Evolutionary conservation across 768 basidiomycete genomes (phyloP), one percentile per base, ranked within the genome.

Genomic region (Lactarius tabidus): DNA sequence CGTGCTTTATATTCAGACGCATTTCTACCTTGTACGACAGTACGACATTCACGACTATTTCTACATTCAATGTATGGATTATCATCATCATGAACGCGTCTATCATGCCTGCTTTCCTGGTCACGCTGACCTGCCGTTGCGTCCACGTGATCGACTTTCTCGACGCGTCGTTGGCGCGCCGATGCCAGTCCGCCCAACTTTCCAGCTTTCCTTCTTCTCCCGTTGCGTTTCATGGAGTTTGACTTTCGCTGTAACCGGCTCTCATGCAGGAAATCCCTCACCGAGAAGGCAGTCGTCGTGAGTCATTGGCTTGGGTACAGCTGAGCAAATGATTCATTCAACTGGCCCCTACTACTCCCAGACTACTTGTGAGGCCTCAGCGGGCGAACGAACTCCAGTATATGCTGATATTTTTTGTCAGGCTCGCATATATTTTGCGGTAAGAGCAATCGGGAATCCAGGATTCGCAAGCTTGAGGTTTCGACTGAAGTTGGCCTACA

Each of bases 341-440:
- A 48, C 33, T n/a, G 74, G 71, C 73, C 54, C 48, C 71, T 69
- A 60, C 15, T 43, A 60, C 15, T 43, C 17, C 18, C 59, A 85
- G 84, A 85, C 84, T n/a, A 84, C 84, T 45, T 85, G 84, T 85
- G 68, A 71, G 82, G 60, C 29, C 43, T 53, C 10, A 59, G 55
- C 48, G 39, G 56, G 12, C 10, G 31, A 26, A 41, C 15, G 6
- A 51, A 38, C 38, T 43, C 33, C 12, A 14, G 38, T 23, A 55
- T 45, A 12, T 67, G 39, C 53, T 61, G 1, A 35, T 31, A 28
- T 58, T 67, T 29, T 55, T 20, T 65, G 17, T 65, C 62, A 91
- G 91, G 91, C 77, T 91, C 91, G 62, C 91, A 92, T 79, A 91
- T 93, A 75, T 93, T 93, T 73, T 93, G 91, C 73, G 81, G 91